Base-by-base conservation (phyloP, 2,329 filamentous ascomycete species). In the Claviceps arundinis region DNA sequence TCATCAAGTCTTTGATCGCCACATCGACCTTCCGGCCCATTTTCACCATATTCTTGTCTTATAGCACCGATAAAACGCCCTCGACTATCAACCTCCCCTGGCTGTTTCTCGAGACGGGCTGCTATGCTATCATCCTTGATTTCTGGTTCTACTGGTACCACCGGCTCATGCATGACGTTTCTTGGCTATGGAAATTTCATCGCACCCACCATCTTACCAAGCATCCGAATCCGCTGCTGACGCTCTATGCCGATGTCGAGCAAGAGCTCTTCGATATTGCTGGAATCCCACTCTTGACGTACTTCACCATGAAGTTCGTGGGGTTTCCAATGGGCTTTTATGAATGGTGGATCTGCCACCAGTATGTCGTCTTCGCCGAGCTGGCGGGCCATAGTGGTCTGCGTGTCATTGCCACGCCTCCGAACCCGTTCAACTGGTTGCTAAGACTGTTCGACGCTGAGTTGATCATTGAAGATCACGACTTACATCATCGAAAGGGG, bases 111-210 rank as follows among this genome's bases (percentile, higher is more conserved):
- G 49, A 54, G n/a, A 45, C 34, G 8, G 52, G 52, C 13, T 19
- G 34, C 22, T 54, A 54, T 13, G 48, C 26, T 0, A 46, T 54
- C 34, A 45, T 54, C 11, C 52, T 54, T 4, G 52, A 54, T 34
- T 54, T 54, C 24, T 54, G 49, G 34, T 54, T 54, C 52, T 54
- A 54, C 45, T 54, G 52, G 52, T 54, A 54, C n/a, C 52, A 54
- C 38, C 14, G 52, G n/a, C 40, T 54, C 22, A 54, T 54, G 52
- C 52, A 54, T 5, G 49, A 54, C 13, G 52, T 54, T 3, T 7
- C 45, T 8, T 22, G 49, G 1, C 46, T 54, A 5, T 54, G 52
- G 52, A 51, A 54, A 40, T 54, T 49, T 16, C 52, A 54, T 41
- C 52, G 52, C 26, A 54, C 52, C 1, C 52, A 54, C 34, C 52